phyloP scores from a whole-genome alignment of 2,329 filamentous ascomycete species.

The Seiridium cupressi region DNA sequence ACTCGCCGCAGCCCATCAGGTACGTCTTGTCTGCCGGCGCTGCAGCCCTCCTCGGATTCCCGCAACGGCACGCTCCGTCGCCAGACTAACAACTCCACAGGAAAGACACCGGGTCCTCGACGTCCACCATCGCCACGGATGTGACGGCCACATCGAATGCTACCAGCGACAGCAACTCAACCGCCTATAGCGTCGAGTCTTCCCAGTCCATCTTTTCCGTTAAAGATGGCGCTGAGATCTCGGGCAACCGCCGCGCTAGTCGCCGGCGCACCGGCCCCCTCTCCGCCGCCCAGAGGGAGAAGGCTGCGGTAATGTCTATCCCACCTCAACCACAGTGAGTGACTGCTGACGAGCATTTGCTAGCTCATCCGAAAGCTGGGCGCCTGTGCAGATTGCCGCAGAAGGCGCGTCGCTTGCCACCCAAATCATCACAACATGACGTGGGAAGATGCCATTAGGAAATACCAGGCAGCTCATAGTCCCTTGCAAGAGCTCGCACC shows the following conservation, averaged over 20 bases:
- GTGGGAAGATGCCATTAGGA: slow-evolving; percentile 57
- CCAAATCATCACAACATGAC: slow-evolving; percentile 60
- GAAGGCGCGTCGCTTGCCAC: slow-evolving; percentile 58
- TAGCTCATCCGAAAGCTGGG: slow-evolving; percentile 53
- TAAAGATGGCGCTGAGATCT: slow-evolving; percentile 53
- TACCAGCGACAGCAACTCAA: slow-evolving; percentile 45
- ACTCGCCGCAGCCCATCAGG: slow-evolving; percentile 27
- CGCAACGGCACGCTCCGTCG: background rate
- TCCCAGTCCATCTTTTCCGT: slow-evolving; percentile 56
- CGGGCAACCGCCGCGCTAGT: slow-evolving; percentile 52
- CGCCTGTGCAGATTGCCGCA: slow-evolving; percentile 54
- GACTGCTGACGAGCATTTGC: background rate
- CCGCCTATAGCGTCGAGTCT: slow-evolving; percentile 51
- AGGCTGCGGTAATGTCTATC: slow-evolving; percentile 43
- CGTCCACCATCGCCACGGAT: slow-evolving; percentile 49
- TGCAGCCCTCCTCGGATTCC: background rate
- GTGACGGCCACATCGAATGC: slow-evolving; percentile 31
- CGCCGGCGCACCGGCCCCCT: slow-evolving; percentile 59
- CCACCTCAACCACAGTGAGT: too few species aligned
- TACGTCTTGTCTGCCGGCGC: slow-evolving; percentile 46
- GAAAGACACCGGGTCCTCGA: slow-evolving; percentile 53
- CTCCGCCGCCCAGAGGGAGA: slow-evolving; percentile 56
- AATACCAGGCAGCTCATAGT: slow-evolving; percentile 50
- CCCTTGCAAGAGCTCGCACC: slow-evolving; percentile 50
- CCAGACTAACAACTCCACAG: slow-evolving; percentile 16